Base-by-base conservation (phyloP, 305 asterid genomes). In the Fraxinus velutina region DNA sequence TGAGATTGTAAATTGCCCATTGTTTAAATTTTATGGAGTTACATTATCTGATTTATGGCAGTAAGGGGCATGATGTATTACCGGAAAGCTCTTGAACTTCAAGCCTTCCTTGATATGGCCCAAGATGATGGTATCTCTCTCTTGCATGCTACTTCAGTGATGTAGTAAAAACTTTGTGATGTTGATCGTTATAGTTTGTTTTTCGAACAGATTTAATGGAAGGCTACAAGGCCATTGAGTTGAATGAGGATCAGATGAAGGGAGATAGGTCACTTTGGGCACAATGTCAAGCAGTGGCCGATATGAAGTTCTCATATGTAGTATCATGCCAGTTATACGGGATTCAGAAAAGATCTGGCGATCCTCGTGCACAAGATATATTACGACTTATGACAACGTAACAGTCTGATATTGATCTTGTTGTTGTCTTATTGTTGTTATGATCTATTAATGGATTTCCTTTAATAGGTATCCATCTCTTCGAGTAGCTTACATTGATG, bases 11-110 rank as follows among this genome's bases (percentile, higher is more conserved):
- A 77, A 15, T 24, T 37, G 32, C 8, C 19, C 75, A 78, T 60
- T 34, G 44, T n/a, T 5, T 72, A 30, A 36, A 52, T 71, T 66
- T 86, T 75, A 52, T 83, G 33, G 44, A 57, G 80, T 87, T 73
- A 85, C 81, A 60, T 80, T 81, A 47, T 78, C 62, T 82, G 29
- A 76, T 84, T 83, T 82, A 71, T 84, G 84, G 62, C 94, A 96
- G 99, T 96, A 70, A 88, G 99, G 85, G 99, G 99, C 83, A 96
- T 96, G 99, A 96, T 96, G 99, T 96, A 96, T 82, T 96, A 96
- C 83, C 97, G 99, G 80, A 94, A 88, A 90, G 99, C 99, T 82
- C 89, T 96, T n/a, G 98, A 94, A 83, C 99, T 96, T 85, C 99
- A 96, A 88, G 96, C 98, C 39, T 94, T 94, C 89, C 98, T 94